phyloP scores from a whole-genome alignment of 176 grass and related monocot genomes.

The Musa troglodytarum region DNA sequence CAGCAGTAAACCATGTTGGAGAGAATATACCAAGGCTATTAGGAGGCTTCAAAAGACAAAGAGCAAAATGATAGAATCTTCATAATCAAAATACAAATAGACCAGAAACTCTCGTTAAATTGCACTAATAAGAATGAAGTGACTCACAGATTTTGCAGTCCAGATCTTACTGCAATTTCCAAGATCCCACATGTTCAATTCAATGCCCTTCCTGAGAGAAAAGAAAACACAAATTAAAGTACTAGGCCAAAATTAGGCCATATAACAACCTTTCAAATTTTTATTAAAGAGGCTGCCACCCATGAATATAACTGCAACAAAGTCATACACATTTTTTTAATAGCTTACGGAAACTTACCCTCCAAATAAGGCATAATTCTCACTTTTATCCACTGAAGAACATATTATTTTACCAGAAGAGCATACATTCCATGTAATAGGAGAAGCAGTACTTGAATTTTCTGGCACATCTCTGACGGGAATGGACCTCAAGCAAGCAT shows the following conservation, averaged over 20 bases:
- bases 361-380: conserved; percentile 79
- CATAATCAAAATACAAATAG: conserved; percentile 15
- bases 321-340: no score
- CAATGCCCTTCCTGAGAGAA: conserved; percentile 54
- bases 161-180: conserved; percentile 55
- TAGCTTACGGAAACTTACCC: conserved; percentile 42
- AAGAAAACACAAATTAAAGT: conserved; percentile 3
- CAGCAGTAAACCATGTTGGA: conserved; percentile 74
- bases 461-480: conserved; percentile 29
- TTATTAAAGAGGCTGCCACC: neutral
- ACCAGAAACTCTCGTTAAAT: conserved; percentile 1
- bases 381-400: conserved; percentile 54
- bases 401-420: conserved; percentile 52
- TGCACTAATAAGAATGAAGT: conserved; percentile 12
- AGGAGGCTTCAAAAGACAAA: conserved; percentile 40
- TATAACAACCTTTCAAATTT: neutral
- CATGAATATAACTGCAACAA: neutral
- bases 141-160: conserved; percentile 83
- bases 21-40: conserved; percentile 78
- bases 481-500: conserved; percentile 52
- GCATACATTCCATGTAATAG: conserved; percentile 63
- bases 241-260: neutral
- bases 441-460: conserved; percentile 28
- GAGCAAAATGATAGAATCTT: conserved; percentile 21
- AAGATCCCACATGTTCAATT: conserved; percentile 93